Evolutionary conservation across 139 green algal genomes (phyloP), one percentile per base, ranked within the genome.

Genomic region (Asterochloris erici): DNA sequence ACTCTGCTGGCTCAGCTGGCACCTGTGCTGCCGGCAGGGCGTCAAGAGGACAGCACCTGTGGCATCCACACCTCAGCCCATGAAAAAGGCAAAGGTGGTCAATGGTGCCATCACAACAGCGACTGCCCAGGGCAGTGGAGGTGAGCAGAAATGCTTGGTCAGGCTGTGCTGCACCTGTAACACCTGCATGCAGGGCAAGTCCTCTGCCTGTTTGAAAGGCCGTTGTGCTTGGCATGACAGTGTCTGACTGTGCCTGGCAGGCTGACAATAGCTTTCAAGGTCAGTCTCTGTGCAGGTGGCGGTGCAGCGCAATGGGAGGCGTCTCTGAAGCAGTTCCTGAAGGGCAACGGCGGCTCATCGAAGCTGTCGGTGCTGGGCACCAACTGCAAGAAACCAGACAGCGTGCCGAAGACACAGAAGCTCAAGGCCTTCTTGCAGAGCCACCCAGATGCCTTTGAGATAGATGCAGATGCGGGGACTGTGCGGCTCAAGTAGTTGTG

Each of bases 11-110:
- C 38, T 54, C 38, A 54, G 38, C 38, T 54, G 38, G 38, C 38
- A 54, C 4, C 16, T 29, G 17, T 79, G 74, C 23, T 70, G 12
- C 38, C 63, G 19, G 14, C 60, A 80, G 76, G 76, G 38, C 29
- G 76, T n/a, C 76, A 80, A 80, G 10, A 61, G 76, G 14, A 15
- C 54, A 60, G 61, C 60, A n/a, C 54, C 74, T 28, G 21, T 54
- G 16, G 38, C 19, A 27, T 24, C 68, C 12, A 80, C 60, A 28
- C 76, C 76, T 17, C 76, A 80, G 60, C 60, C 76, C 29, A n/a
- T 23, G n/a, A 80, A 80, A 62, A 80, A 80, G 76, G 76, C 76
- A 24, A 80, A 80, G 61, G 76, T 69, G 12, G 23, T 61, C 38
- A 54, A 54, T 54, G 38, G 38, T 54, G 38, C 38, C 38, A 54